Evolutionary conservation across 169 alveolate species (phyloP), one percentile per base, ranked within the genome.

Genomic region (Cryptosporidium parvum): DNA sequence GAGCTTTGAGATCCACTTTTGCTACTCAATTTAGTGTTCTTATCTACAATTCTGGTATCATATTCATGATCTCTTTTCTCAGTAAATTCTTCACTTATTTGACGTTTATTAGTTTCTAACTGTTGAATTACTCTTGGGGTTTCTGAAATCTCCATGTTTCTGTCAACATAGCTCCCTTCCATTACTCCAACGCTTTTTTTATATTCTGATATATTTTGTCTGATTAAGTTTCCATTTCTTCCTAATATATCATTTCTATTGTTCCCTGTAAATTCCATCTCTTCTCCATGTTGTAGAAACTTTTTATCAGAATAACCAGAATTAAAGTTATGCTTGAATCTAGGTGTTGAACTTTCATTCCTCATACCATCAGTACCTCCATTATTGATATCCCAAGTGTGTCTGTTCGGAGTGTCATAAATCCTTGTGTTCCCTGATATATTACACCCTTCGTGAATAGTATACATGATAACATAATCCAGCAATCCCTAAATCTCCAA

Each of bases 391-490:
- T 73, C 68, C 70, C 70, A 51, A 18, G 35, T 26, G 6, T 80
- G 72, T 31, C 42, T 44, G 51, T 80, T 62, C 39, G 80, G 42
- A 1, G 62, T 18, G 37, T 80, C 75, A 67, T 65, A 75, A 23
- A 44, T n/a, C 23, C 53, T 80, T 6, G 44, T 12, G 16, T 58
- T 59, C 2, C 61, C 35, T 29, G 89, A 62, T 10, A 45, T 31
- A 65, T 48, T 70, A 26, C 89, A 80, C 37, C 89, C 56, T 31
- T 80, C 89, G 62, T 80, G 89, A 10, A 80, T 44, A 6, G 89
- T 80, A 80, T 80, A 80, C 89, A 80, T 80, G 6, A 14, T 72
- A 18, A 23, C 85, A 31, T 52, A 31, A 23, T 56, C 67, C 7
- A 7, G 12, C 67, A n/a, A 56, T 26, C 23, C 35, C 23, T 56